These are phyloP conservation scores for Dendrobium nobile DNA, from an alignment of 106 monocot species.

Conservation along the genomic window DNA sequence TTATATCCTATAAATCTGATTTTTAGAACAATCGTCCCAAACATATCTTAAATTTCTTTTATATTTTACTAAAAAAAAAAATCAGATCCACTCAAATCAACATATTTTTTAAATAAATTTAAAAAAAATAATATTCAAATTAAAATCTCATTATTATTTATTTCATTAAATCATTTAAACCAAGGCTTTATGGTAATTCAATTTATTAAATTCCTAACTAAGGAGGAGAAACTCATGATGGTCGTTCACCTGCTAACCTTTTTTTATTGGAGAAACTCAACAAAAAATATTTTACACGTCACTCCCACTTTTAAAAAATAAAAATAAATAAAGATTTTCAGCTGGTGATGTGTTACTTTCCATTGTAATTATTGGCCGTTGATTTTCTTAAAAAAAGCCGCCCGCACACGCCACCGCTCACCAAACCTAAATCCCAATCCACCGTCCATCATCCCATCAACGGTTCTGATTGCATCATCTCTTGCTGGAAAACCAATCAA, in stretches of 20 bases:
- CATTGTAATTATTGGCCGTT: neutral
- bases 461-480: neutral
- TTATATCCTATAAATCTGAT: too few relatives aligned
- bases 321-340: neutral
- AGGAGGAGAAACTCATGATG: neutral
- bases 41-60: too few relatives aligned
- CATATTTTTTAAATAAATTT: too few relatives aligned
- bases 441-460: neutral
- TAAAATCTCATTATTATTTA: too few relatives aligned
- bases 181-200: neutral
- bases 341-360: neutral
- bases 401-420: neutral
- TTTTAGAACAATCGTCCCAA: too few relatives aligned
- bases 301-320: neutral
- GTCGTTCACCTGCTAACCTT: neutral
- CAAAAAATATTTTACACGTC: neutral
- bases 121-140: too few relatives aligned
- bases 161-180: too few relatives aligned
- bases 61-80: too few relatives aligned
- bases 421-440: neutral
- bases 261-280: neutral
- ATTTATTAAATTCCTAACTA: neutral
- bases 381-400: neutral
- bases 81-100: too few relatives aligned
- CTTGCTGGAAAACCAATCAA: neutral